Percentiles rank a stretch among this genome's conserved stretches.
phyloP scores from a whole-genome alignment of 805 yeast species.

The Wickerhamomyces mucosus region DNA sequence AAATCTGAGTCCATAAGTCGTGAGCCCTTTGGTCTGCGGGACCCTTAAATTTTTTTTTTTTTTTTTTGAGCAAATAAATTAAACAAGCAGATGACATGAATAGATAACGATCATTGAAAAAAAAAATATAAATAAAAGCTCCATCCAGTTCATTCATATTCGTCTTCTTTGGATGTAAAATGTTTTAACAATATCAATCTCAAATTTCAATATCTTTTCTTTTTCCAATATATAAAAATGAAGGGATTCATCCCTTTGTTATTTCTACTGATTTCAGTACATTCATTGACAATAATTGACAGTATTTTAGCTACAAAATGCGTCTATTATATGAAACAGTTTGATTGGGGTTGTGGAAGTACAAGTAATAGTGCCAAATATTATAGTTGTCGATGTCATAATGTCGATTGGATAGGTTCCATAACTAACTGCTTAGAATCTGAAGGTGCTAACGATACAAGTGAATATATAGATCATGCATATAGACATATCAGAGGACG shows the following conservation, averaged over 20 bases:
- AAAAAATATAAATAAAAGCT: not conserved
- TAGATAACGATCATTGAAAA: not conserved
- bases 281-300: slow-evolving; percentile 21
- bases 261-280: not conserved
- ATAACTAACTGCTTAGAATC: slow-evolving; percentile 32
- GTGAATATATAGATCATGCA: slow-evolving; percentile 26
- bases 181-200: not conserved
- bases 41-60: too few species aligned
- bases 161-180: not conserved
- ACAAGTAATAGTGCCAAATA: slow-evolving; percentile 24
- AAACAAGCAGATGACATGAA: not conserved
- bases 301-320: slow-evolving; percentile 32
- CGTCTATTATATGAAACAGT: slow-evolving; percentile 27
- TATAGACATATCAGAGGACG: slow-evolving; percentile 27
- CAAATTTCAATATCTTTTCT: too few species aligned
- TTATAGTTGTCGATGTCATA: slow-evolving; percentile 32
- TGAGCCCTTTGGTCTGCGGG: too few species aligned
- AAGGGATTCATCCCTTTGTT: slow-evolving; percentile 2
- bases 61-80: too few species aligned
- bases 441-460: slow-evolving; percentile 16
- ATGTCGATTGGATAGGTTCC: slow-evolving; percentile 35
- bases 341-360: slow-evolving; percentile 35
- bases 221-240: too few species aligned
- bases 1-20: too few species aligned
- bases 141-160: not conserved